Conservation (phyloP, 306 rosid genomes). For the Leucaena leucocephala region DNA sequence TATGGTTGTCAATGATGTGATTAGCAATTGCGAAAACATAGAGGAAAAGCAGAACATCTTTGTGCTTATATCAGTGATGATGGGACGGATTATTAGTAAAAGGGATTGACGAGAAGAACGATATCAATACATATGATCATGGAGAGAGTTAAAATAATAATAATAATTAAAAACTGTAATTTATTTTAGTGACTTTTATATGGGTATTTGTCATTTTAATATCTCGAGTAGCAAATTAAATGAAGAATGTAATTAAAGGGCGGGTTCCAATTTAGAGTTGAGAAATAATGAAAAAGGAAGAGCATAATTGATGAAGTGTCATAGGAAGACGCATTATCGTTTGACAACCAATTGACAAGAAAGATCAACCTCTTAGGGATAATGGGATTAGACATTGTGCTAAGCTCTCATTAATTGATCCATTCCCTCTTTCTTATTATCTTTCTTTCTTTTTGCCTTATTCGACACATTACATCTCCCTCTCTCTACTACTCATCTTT, state of each 20-base stretch:
- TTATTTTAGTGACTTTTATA: not conserved
- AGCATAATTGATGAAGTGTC: conserved; percentile 41
- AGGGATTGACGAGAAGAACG: conserved; percentile 25
- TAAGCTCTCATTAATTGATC: conserved; percentile 39
- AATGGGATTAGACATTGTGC: conserved; percentile 50
- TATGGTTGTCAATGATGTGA: too few species aligned
- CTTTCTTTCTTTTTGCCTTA: not conserved
- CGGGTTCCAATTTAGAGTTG: not conserved
- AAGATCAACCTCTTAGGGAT: conserved; percentile 45
- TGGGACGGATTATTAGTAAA: conserved; percentile 35
- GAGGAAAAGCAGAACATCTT: not conserved
- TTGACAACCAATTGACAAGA: conserved; percentile 58
- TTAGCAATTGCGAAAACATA: not conserved
- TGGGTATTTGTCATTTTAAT: not conserved
- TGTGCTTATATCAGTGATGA: not conserved
- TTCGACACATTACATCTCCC: conserved; percentile 28
- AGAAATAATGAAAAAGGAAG: conserved; percentile 30
- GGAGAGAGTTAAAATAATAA: not conserved
- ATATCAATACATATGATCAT: not conserved
- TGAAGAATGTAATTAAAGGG: not conserved
- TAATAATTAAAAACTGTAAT: not conserved
- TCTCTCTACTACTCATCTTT: not conserved
- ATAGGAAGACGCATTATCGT: conserved; percentile 32
- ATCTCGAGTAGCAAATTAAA: not conserved
- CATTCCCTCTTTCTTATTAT: not conserved